phyloP scores from a whole-genome alignment of 2,329 filamentous ascomycete species.

The Aspergillus terreus region DNA sequence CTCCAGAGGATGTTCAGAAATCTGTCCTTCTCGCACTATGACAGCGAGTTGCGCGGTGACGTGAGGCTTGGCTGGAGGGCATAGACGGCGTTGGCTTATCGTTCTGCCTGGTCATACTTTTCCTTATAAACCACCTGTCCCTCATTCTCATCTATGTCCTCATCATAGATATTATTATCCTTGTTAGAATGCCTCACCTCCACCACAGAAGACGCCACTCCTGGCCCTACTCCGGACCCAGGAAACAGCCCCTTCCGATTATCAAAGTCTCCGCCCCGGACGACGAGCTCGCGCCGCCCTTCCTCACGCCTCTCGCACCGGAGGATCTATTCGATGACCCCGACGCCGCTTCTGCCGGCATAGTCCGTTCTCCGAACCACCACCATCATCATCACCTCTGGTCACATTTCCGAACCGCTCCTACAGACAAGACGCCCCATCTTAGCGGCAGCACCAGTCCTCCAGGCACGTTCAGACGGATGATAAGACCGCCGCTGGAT shows the following conservation, averaged over 20 bases:
- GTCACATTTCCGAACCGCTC: slow-evolving; percentile 11
- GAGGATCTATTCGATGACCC: slow-evolving; percentile 26
- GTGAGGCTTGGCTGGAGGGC: too few relatives aligned
- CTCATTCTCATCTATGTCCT: not conserved
- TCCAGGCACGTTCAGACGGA: slow-evolving; percentile 18
- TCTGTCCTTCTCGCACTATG: too few relatives aligned
- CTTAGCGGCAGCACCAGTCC: not conserved
- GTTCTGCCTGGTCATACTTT: not conserved
- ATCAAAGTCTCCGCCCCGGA: slow-evolving; percentile 14
- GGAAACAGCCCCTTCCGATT: slow-evolving; percentile 17
- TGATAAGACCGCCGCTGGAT: slow-evolving; percentile 29
- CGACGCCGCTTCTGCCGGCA: slow-evolving; percentile 33
- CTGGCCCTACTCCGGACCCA: slow-evolving; percentile 33
- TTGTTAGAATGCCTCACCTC: slow-evolving; percentile 19
- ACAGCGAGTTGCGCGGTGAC: too few relatives aligned
- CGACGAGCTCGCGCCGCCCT: slow-evolving; percentile 11
- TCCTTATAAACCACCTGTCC: not conserved
- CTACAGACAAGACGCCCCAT: not conserved
- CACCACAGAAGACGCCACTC: slow-evolving; percentile 34
- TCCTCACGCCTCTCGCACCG: slow-evolving; percentile 15
- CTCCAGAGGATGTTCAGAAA: too few relatives aligned
- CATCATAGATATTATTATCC: not conserved
- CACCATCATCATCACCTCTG: slow-evolving; percentile 21
- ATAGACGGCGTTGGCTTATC: not conserved
- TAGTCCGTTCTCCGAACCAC: slow-evolving; percentile 19